A percentile compares a stretch with the other conserved stretches of the same genome.
Evolutionary conservation across 2,329 filamentous ascomycete genomes (phyloP).

Genomic region (Talaromyces amestolkiae): DNA sequence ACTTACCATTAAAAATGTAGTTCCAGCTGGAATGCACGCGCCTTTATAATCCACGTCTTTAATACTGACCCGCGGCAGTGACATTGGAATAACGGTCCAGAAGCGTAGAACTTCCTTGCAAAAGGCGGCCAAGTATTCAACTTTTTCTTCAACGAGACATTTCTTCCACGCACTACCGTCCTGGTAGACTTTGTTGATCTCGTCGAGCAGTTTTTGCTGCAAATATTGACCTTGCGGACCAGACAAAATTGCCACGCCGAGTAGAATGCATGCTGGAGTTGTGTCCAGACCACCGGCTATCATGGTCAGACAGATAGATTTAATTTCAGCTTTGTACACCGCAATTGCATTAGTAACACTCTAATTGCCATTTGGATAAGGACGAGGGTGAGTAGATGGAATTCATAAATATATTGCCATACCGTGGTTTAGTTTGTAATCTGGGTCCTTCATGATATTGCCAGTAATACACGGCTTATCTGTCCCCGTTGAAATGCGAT

Average conservation of each 20-base stretch:
- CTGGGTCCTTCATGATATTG: background rate
- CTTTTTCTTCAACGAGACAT: background rate
- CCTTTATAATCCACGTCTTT: background rate
- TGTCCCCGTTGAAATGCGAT: background rate
- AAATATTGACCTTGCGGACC: background rate
- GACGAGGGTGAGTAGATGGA: too few relatives aligned
- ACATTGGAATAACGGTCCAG: background rate
- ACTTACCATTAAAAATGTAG: background rate
- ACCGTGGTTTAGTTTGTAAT: background rate
- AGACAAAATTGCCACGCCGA: background rate
- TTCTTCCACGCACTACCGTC: background rate
- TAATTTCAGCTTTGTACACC: background rate
- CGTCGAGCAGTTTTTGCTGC: background rate
- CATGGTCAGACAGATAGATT: background rate
- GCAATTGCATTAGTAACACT: too few relatives aligned
- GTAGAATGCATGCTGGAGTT: background rate
- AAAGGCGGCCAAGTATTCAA: background rate
- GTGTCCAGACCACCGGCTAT: background rate
- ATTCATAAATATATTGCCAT: too few relatives aligned
- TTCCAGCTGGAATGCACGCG: background rate
- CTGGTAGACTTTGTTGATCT: background rate
- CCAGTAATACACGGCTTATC: background rate
- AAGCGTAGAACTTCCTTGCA: background rate
- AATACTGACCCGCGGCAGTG: background rate
- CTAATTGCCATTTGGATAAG: too few relatives aligned